These are phyloP conservation scores for Anthostomella pinea DNA, from an alignment of 2,329 filamentous ascomycete genomes.

Conservation along the genomic window DNA sequence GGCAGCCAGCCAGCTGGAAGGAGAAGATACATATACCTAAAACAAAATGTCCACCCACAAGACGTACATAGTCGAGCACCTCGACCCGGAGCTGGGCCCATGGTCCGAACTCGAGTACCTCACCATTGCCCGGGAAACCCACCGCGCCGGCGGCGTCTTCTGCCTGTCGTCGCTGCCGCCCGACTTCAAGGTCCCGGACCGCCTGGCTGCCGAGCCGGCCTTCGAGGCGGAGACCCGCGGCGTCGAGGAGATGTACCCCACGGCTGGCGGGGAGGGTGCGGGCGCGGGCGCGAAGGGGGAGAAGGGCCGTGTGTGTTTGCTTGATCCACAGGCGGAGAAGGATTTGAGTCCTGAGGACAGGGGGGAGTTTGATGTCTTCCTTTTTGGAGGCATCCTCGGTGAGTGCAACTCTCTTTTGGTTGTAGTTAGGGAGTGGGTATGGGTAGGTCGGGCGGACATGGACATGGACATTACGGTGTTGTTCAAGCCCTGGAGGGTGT, in stretches of 20 bases:
- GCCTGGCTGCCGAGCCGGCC: slow-evolving; percentile 53
- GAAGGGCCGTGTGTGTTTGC: slow-evolving; percentile 77
- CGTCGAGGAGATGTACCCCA: slow-evolving; percentile 78
- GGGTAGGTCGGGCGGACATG: not conserved
- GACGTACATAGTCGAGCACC: slow-evolving; percentile 92
- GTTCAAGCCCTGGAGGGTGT: too few relatives aligned
- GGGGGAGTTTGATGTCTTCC: slow-evolving; percentile 79
- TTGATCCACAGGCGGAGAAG: slow-evolving; percentile 79
- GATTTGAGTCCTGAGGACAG: slow-evolving; percentile 84
- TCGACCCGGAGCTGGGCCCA: slow-evolving; percentile 87
- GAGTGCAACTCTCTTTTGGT: slow-evolving; percentile 29
- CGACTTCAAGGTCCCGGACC: slow-evolving; percentile 62
- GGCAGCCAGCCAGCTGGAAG: not conserved
- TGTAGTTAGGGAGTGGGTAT: not conserved
- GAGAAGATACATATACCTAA: not conserved
- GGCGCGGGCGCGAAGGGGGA: slow-evolving; percentile 36
- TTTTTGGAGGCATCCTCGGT: slow-evolving; percentile 97
- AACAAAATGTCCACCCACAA: slow-evolving; percentile 42
- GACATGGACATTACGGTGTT: too few relatives aligned
- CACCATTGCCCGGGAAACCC: slow-evolving; percentile 79
- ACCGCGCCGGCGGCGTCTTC: slow-evolving; percentile 64
- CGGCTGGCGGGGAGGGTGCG: slow-evolving; percentile 20
- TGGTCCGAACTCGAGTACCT: slow-evolving; percentile 96
- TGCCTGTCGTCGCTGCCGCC: slow-evolving; percentile 77
- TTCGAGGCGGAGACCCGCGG: slow-evolving; percentile 72